Evolutionary conservation across 371 early-diverging fungal species (phyloP).

Genomic region (Mortierella sp.): DNA sequence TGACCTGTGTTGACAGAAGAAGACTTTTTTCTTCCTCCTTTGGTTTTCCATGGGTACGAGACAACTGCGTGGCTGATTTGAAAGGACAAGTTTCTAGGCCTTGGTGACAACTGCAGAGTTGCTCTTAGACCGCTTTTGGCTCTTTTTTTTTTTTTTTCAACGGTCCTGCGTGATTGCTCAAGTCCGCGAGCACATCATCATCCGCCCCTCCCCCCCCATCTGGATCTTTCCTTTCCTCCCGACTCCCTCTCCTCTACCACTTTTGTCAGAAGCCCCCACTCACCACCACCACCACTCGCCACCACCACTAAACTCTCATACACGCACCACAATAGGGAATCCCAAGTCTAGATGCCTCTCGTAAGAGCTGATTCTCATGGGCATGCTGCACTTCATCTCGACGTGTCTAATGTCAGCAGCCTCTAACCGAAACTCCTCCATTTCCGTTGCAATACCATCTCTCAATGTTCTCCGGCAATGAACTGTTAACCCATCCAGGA

Average conservation of each 20-base stretch:
- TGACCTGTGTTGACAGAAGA: no score
- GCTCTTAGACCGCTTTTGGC: neutral
- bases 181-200: neutral
- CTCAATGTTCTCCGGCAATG: neutral
- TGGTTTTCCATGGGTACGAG: no score
- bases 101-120: no score
- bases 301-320: no score
- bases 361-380: conserved; percentile 16
- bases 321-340: no score
- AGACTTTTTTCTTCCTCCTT: no score
- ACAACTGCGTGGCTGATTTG: no score
- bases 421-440: neutral
- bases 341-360: conserved; percentile 33
- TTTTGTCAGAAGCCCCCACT: neutral
- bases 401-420: neutral
- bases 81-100: no score
- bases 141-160: conserved; percentile 2
- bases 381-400: neutral
- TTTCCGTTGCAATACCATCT: conserved; percentile 1
- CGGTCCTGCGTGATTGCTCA: neutral
- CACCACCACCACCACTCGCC: conserved; percentile 3
- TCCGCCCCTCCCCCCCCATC: neutral
- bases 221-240: neutral
- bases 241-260: neutral
- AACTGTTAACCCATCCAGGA: conserved; percentile 60